Evolutionary conservation across 805 yeast species (phyloP), one percentile per base, ranked within the genome.

Genomic region (Sugiyamaella valdiviana): DNA sequence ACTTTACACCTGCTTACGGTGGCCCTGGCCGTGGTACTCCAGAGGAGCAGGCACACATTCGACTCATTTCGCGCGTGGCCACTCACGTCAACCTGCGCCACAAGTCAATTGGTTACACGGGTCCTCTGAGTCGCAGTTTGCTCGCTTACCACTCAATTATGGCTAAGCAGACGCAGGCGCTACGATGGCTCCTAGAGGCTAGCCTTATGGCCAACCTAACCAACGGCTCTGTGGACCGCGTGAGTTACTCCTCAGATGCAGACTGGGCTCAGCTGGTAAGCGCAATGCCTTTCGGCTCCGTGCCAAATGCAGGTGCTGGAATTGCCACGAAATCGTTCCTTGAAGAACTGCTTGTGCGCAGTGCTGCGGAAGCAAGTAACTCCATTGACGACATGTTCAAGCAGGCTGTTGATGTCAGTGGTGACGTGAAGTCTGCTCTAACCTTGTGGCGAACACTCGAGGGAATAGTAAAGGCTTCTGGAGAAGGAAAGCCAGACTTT

Each of bases 121-220:
- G 90, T 1, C 89, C 88, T 12, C 71, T 87, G 29, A 84, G 87
- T 15, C 77, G 82, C 55, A 75, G 78, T 36, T 68, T 86, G 32
- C 69, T 85, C 43, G 76, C 79, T 39, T 84, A 83, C 62, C 75
- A 89, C 59, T 81, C 88, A 16, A 78, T 79, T 48, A 62, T 83
- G 42, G 73, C 79, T 47, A 75, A 75, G 42, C 63, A 83, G 42
- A 74, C 74, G 24, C 66, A 64, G 19, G 73, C 72, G 38, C 61
- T 80, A 22, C 74, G 78, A 51, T 80, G 79, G 53, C 64, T 81
- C n/a, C 61, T 79, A 23, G 83, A 79, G 55, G 75, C 72, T 59
- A 78, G 80, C 17, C 71, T 74, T 45, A 72, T 75, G 60, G 69
- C 74, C 54, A 55, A 45, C 23, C 72, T 75, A 60, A 69, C 73